Evolutionary conservation across 2,329 filamentous ascomycete species (phyloP), one percentile per base, ranked within the genome.

Genomic region (Bipolaris oryzae): DNA sequence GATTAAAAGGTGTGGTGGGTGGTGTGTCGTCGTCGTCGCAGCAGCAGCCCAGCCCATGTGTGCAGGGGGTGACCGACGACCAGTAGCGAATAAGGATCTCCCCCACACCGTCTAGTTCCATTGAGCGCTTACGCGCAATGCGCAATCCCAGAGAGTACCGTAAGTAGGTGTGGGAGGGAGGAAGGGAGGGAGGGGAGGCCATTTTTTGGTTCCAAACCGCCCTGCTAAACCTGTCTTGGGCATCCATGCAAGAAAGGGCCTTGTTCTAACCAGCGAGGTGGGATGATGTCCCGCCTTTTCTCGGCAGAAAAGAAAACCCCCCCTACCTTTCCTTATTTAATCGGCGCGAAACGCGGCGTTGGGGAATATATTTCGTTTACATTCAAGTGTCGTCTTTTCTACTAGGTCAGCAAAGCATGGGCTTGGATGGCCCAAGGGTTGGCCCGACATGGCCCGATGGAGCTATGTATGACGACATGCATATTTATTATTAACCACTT

Each of bases 41-140:
- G 38, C 48, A 51, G 25, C 23, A 25, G 23, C 23, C 38, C 38
- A 31, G 23, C 23, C 38, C 38, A 31, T 41, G 23, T 11, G n/a
- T 11, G n/a, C n/a, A 31, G 9, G 21, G 34, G 21, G 21, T 4
- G 21, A 5, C 21, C 21, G 7, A 4, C 5, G 18, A 20, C 10
- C 5, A 21, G 31, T 47, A 20, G 44, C 44, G 44, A 37, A 47
- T 47, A 10, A 16, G 44, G 20, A 25, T 49, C 31, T 49, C 46
- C 35, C 46, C 46, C n/a, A 35, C 46, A 49, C 33, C 38, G 7
- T n/a, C 15, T 39, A 39, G 35, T n/a, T 20, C 46, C 33, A 5
- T 5, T 49, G 35, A 31, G 46, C 46, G 46, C 46, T 49, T 49
- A 28, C 44, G 44, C 33, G 41, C 41, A 34, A 47, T 35, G 44